Evolutionary conservation across 2,329 filamentous ascomycete genomes (phyloP).

Genomic region (Dactylonectria macrodidyma): DNA sequence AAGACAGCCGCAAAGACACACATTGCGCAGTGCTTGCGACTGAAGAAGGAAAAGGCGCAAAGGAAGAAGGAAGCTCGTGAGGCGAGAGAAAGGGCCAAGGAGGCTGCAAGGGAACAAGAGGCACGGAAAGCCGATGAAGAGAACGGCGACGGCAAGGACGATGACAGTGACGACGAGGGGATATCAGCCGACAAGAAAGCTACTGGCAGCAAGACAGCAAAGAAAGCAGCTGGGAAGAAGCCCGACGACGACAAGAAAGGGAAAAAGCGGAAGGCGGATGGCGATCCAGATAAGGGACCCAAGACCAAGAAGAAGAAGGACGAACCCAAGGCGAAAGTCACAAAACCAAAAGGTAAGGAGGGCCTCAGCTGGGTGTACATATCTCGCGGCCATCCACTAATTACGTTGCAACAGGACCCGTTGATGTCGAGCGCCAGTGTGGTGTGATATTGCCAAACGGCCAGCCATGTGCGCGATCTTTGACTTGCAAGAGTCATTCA

Average conservation of each 20-base stretch:
- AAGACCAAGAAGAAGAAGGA: slow-evolving; percentile 97
- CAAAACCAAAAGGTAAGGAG: slow-evolving; percentile 82
- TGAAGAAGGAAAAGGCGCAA: slow-evolving; percentile 87
- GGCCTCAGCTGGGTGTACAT: too few relatives aligned
- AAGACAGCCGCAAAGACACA: slow-evolving; percentile 83
- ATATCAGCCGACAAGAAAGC: slow-evolving; percentile 60
- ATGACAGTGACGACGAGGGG: slow-evolving; percentile 62
- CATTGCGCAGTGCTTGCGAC: slow-evolving; percentile 85
- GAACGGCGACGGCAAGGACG: slow-evolving; percentile 64
- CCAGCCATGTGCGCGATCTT: slow-evolving; percentile 86
- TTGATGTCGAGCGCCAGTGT: slow-evolving; percentile 95
- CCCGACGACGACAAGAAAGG: slow-evolving; percentile 76
- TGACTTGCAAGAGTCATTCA: slow-evolving; percentile 95
- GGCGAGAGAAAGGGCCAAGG: slow-evolving; percentile 76
- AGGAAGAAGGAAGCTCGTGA: slow-evolving; percentile 83
- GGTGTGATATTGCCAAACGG: slow-evolving; percentile 90
- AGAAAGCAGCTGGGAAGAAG: slow-evolving; percentile 80
- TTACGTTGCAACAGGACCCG: slow-evolving; percentile 70
- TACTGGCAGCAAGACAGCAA: slow-evolving; percentile 61
- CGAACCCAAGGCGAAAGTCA: slow-evolving; percentile 85
- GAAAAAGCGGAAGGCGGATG: slow-evolving; percentile 85
- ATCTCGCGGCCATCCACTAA: slow-evolving; percentile 32
- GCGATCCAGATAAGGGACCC: slow-evolving; percentile 83
- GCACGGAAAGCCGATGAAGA: slow-evolving; percentile 66
- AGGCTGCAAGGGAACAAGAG: slow-evolving; percentile 72